A percentile compares a stretch with the other conserved stretches of the same genome.
These are phyloP conservation scores for Sporothrix phasma DNA, from an alignment of 2,329 filamentous ascomycete species.

Conservation along the genomic window DNA sequence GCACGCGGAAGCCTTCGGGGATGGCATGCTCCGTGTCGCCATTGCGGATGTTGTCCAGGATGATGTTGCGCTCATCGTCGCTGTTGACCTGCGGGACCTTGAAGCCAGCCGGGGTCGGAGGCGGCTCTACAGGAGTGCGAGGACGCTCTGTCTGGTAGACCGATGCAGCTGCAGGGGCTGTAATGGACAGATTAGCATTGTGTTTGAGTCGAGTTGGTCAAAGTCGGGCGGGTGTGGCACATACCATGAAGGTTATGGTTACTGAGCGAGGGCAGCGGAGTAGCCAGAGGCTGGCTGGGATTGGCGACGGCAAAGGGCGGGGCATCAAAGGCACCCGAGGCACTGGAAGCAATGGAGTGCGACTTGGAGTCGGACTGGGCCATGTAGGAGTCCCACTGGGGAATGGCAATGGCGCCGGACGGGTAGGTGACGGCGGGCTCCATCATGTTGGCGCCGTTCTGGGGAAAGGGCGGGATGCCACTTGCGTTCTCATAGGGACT, in stretches of 20 bases:
- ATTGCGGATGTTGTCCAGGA: slow-evolving; percentile 75
- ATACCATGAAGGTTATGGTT: slow-evolving; percentile 52
- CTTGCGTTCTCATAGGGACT: slow-evolving; percentile 47
- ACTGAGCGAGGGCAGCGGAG: slow-evolving; percentile 58
- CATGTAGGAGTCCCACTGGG: slow-evolving; percentile 87
- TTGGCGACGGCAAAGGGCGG: slow-evolving; percentile 52
- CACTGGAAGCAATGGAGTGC: slow-evolving; percentile 59
- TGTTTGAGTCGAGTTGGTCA: slow-evolving; percentile 26
- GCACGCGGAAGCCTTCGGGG: slow-evolving; percentile 81
- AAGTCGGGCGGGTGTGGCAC: slow-evolving; percentile 19
- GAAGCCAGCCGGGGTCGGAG: slow-evolving; percentile 56
- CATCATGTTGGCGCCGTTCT: slow-evolving; percentile 61
- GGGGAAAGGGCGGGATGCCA: slow-evolving; percentile 57
- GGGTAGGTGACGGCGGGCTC: slow-evolving; percentile 70
- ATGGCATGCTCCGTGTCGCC: slow-evolving; percentile 74
- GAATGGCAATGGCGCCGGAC: slow-evolving; percentile 67
- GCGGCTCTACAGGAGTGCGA: slow-evolving; percentile 59
- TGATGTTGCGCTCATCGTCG: slow-evolving; percentile 76
- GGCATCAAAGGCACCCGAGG: slow-evolving; percentile 57
- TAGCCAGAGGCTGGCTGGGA: slow-evolving; percentile 46
- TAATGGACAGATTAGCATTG: no score
- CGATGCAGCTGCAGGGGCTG: slow-evolving; percentile 62
- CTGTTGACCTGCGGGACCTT: slow-evolving; percentile 69
- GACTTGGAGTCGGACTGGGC: slow-evolving; percentile 64
- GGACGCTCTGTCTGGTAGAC: slow-evolving; percentile 60